Evolutionary conservation across 768 basidiomycete genomes (phyloP).

Genomic region (Sporobolomyces pararoseus): DNA sequence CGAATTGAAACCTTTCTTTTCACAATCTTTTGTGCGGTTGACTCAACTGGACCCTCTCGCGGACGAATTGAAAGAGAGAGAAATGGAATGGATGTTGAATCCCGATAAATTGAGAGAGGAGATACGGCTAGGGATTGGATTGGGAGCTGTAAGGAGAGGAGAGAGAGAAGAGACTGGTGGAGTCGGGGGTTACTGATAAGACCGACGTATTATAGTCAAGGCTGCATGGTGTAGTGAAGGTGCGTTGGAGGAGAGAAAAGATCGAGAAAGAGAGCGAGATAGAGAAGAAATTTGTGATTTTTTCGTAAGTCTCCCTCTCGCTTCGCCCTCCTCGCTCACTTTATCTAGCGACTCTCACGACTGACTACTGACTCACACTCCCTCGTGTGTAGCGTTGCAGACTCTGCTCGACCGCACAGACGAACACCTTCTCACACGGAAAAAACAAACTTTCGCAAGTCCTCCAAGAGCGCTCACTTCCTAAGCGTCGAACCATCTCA

Average conservation of each 20-base stretch:
- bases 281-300: neutral
- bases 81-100: conserved; percentile 26
- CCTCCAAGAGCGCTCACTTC: too few species aligned
- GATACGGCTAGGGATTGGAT: neutral
- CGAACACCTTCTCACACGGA: too few species aligned
- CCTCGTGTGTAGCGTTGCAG: too few species aligned
- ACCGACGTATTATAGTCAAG: neutral
- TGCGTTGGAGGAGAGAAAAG: neutral
- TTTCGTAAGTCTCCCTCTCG: too few species aligned
- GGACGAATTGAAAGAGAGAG: conserved; percentile 10
- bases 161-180: neutral
- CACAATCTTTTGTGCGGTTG: conserved; percentile 60
- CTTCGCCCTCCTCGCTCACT: too few species aligned
- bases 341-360: too few species aligned
- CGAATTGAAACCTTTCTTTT: conserved; percentile 84
- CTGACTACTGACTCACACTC: too few species aligned
- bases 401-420: too few species aligned
- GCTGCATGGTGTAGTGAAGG: neutral
- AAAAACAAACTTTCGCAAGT: too few species aligned
- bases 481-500: too few species aligned
- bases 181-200: neutral
- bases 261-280: neutral
- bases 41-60: conserved; percentile 33
- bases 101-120: conserved; percentile 7
- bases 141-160: neutral